Base-by-base conservation (phyloP, 768 basidiomycete species). In the Pleurotus platypus region DNA sequence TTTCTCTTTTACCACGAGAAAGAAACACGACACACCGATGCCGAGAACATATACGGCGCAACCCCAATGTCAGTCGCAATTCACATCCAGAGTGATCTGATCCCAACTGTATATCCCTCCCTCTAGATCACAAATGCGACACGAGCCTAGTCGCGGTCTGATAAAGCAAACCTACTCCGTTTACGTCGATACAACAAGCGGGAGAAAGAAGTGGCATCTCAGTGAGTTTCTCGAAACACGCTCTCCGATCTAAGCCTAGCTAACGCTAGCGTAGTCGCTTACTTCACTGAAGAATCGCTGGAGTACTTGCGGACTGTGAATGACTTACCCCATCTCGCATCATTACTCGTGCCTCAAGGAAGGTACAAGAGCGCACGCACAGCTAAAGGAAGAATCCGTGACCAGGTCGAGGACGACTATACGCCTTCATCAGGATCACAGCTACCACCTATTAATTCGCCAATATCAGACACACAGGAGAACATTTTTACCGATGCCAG, bases 161-260 rank as follows among this genome's bases (percentile, higher is more conserved):
- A 84, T 89, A 64, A 91, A 91, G 67, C 89, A 92, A 69, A 91
- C 89, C 0, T 92, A 90, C 63, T 90, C 88, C 4, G 89, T 89
- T 13, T 87, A 79, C 61, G 87, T 90, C 55, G 82, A 89, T 53
- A 86, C 84, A 13, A 68, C 80, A 40, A 75, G 76, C 43, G 89
- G 88, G 37, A 82, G 83, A 63, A 79, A 85, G 58, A 92, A 92
- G 67, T 91, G 89, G 89, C 89, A 92, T 65, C 75, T 92, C 15
- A 90, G 89, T 54, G 89, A 65, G 58, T 84, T 69, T 39, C 56
- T 46, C 26, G 47, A 40, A 53, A 16, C 45, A n/a, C 55, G 39
- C 46, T 55, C 42, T 38, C 18, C 9, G 16, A 68, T 69, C 48
- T 70, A 75, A 7, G 30, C 42, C 49, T 48, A 55, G 56, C 58